Base-by-base conservation (phyloP, 129 eudicot genomes). In the Cynara cardunculus region DNA sequence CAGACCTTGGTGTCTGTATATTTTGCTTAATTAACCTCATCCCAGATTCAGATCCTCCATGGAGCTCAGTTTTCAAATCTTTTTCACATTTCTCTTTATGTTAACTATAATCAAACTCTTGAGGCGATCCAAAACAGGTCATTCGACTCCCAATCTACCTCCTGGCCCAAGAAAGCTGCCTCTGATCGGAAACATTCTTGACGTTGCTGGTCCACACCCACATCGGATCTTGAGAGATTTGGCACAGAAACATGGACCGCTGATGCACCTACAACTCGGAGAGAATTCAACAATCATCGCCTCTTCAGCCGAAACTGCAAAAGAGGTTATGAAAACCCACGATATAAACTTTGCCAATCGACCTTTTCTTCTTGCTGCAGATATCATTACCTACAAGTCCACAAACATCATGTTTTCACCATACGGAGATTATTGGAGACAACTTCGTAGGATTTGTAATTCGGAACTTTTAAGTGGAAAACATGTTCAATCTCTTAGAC, bases 251-350 rank as follows among this genome's bases (percentile, higher is more conserved):
- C 77, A 80, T 24, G 88, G 88, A 62, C 79, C 88, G 2, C 1
- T 85, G 74, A 85, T 85, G 82, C 85, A 80, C 79, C 75, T 85
- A 11, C 82, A 85, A 76, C 82, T 85, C 13, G 87, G 85, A 18
- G 84, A 85, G 75, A 85, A 76, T 37, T 85, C 88, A 32, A 85
- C 82, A 27, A 8, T 85, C 34, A 10, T 85, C 0, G 82, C 71
- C 44, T 85, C 88, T 3, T 80, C 88, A 34, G 82, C 85, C 18
- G 74, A 85, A 64, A 72, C 82, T 4, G 88, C 88, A 25, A 85
- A 85, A 80, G 82, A 80, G 82, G 82, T 85, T 13, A 75, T 85
- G 82, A 85, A 85, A 80, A 80, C 87, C 13, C 78, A 85, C n/a
- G 87, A 85, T 70, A 24, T 75, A 59, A 76, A 75, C 85, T 85